phyloP scores from a whole-genome alignment of 2,329 filamentous ascomycete genomes.

The Colletotrichum chlorophyti region DNA sequence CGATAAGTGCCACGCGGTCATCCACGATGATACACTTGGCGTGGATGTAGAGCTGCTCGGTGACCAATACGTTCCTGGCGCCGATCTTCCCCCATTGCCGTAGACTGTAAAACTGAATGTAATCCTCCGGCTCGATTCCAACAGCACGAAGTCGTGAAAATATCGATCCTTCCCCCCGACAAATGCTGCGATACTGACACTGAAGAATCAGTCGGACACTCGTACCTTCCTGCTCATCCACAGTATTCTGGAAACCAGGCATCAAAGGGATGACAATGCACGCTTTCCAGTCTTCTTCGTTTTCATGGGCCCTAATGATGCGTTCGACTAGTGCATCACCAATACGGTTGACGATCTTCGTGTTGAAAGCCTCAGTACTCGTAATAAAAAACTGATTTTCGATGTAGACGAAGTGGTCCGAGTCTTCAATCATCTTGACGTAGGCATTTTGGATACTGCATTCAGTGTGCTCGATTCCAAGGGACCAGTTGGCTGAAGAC shows the following conservation, averaged over 20 bases:
- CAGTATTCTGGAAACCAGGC: slow-evolving; percentile 98
- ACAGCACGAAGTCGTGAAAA: slow-evolving; percentile 82
- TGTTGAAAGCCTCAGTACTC: slow-evolving; percentile 86
- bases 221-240: slow-evolving; percentile 91
- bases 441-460: slow-evolving; percentile 97
- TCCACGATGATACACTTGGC: slow-evolving; percentile 97
- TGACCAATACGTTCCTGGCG: slow-evolving; percentile 77
- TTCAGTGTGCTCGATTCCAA: slow-evolving; percentile 87
- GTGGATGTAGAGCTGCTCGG: slow-evolving; percentile 97
- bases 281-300: slow-evolving; percentile 88
- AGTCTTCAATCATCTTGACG: slow-evolving; percentile 91
- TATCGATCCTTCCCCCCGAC: slow-evolving; percentile 88
- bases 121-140: slow-evolving; percentile 91
- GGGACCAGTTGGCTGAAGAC: slow-evolving; percentile 89
- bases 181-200: slow-evolving; percentile 96
- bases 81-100: slow-evolving; percentile 93
- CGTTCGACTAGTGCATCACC: slow-evolving; percentile 94
- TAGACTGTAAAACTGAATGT: slow-evolving; percentile 93
- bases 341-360: slow-evolving; percentile 89
- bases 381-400: slow-evolving; percentile 99
- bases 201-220: slow-evolving; percentile 96
- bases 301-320: slow-evolving; percentile 82
- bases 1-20: slow-evolving; percentile 90
- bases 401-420: slow-evolving; percentile 97
- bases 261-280: slow-evolving; percentile 92